phyloP scores from a whole-genome alignment of 495 filamentous ascomycete genomes.

The Chaetomium tenue region DNA sequence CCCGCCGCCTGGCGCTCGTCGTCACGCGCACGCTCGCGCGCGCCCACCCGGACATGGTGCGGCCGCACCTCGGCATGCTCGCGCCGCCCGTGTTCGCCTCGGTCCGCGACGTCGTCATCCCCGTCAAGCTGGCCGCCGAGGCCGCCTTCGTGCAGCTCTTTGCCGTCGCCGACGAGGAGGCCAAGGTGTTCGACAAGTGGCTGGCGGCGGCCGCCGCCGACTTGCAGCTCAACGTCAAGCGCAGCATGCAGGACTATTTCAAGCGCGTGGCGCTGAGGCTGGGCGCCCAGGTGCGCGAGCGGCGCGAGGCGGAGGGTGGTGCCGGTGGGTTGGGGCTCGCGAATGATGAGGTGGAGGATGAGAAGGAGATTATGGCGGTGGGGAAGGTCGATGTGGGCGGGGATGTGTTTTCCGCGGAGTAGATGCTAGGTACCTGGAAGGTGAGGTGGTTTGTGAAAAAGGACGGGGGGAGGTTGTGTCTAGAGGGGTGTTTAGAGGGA shows the following conservation, averaged over 20 bases:
- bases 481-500: background rate
- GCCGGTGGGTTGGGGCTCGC: slow-evolving; percentile 78
- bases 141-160: slow-evolving; percentile 95
- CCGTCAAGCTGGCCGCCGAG: slow-evolving; percentile 92
- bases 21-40: slow-evolving; percentile 82
- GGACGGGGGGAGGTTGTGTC: background rate
- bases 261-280: slow-evolving; percentile 84
- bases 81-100: slow-evolving; percentile 82
- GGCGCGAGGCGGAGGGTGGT: slow-evolving; percentile 86
- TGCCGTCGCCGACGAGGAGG: slow-evolving; percentile 80
- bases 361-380: slow-evolving; percentile 93
- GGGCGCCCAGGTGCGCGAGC: slow-evolving; percentile 77
- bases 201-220: slow-evolving; percentile 57
- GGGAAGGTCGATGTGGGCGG: slow-evolving; percentile 84
- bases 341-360: slow-evolving; percentile 88
- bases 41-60: slow-evolving; percentile 67
- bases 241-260: slow-evolving; percentile 97
- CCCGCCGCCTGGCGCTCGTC: slow-evolving; percentile 83
- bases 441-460: background rate
- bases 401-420: slow-evolving; percentile 50
- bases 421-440: background rate
- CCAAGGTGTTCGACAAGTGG: slow-evolving; percentile 87
- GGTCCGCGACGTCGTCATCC: slow-evolving; percentile 91
- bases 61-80: slow-evolving; percentile 74
- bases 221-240: slow-evolving; percentile 66